phyloP scores from a whole-genome alignment of 805 yeast genomes.

The Wickerhamia fluorescens region DNA sequence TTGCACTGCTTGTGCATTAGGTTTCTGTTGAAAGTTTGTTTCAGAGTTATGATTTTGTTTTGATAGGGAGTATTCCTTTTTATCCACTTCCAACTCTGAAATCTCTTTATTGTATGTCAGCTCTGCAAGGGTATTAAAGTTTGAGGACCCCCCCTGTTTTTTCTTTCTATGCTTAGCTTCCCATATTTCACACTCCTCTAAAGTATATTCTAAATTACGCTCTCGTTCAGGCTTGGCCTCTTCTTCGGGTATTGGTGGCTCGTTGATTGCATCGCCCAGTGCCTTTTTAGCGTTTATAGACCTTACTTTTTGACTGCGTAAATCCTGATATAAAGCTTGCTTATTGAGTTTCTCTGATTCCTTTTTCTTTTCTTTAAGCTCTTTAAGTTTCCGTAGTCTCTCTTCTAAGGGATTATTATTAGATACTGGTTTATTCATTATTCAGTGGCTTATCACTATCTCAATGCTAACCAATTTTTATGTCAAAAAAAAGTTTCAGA shows the following conservation, averaged over 20 bases:
- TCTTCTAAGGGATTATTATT: no score
- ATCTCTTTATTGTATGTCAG: slow-evolving; percentile 52
- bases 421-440: no score
- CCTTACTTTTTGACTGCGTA: slow-evolving; percentile 9
- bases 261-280: slow-evolving; percentile 8
- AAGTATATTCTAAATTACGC: slow-evolving; percentile 25
- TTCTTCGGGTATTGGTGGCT: slow-evolving; percentile 1
- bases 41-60: not conserved
- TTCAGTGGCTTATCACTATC: no score
- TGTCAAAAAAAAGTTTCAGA: no score
- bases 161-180: slow-evolving; percentile 28
- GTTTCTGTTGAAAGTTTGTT: slow-evolving; percentile 26
- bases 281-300: slow-evolving; percentile 31
- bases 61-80: slow-evolving; percentile 41
- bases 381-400: slow-evolving; percentile 10
- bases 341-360: slow-evolving; percentile 12
- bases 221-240: slow-evolving; percentile 4
- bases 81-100: slow-evolving; percentile 24
- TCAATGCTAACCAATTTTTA: no score
- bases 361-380: slow-evolving; percentile 9
- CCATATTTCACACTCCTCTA: slow-evolving; percentile 64
- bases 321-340: slow-evolving; percentile 11
- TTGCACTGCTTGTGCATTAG: slow-evolving; percentile 19
- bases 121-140: slow-evolving; percentile 52
- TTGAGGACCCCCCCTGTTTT: slow-evolving; percentile 36